Percentiles rank a stretch among this genome's conserved stretches.
phyloP scores from a whole-genome alignment of 2,329 filamentous ascomycete genomes.

The Passalora sequoiae region DNA sequence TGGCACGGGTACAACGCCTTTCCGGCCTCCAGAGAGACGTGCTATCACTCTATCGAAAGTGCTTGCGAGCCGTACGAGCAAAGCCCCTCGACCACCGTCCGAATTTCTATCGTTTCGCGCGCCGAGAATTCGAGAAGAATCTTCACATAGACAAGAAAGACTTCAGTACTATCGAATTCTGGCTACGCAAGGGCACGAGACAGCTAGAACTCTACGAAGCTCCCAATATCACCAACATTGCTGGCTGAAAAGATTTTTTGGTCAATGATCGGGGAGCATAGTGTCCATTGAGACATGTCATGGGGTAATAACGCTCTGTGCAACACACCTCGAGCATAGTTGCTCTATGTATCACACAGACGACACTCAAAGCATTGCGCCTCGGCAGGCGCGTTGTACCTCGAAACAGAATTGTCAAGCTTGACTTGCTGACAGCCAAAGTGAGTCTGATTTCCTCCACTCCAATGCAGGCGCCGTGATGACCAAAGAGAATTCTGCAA shows the following conservation, averaged over 20 bases:
- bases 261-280: too few relatives aligned
- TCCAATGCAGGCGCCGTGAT: constrained; percentile 40
- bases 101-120: constrained; percentile 32
- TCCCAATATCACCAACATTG: constrained; percentile 72
- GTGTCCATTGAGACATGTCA: too few relatives aligned
- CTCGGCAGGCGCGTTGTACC: too few relatives aligned
- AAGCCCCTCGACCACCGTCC: constrained; percentile 56
- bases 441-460: too few relatives aligned
- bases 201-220: constrained; percentile 80
- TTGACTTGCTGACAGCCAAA: too few relatives aligned
- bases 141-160: constrained; percentile 70
- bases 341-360: too few relatives aligned
- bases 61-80: constrained; percentile 71
- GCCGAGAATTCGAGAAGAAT: constrained; percentile 68
- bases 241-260: constrained; percentile 24
- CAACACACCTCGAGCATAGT: too few relatives aligned
- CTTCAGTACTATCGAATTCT: constrained; percentile 78
- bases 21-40: constrained; percentile 92
- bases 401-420: too few relatives aligned
- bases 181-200: constrained; percentile 72
- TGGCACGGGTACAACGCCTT: constrained; percentile 44
- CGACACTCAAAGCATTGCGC: too few relatives aligned
- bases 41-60: constrained; percentile 76
- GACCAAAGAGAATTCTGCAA: constrained; percentile 49
- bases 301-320: too few relatives aligned